Percentiles rank a stretch among this genome's conserved stretches.
These are phyloP conservation scores for Melocanna baccifera DNA, from an alignment of 176 grass and related monocot species.

Conservation along the genomic window DNA sequence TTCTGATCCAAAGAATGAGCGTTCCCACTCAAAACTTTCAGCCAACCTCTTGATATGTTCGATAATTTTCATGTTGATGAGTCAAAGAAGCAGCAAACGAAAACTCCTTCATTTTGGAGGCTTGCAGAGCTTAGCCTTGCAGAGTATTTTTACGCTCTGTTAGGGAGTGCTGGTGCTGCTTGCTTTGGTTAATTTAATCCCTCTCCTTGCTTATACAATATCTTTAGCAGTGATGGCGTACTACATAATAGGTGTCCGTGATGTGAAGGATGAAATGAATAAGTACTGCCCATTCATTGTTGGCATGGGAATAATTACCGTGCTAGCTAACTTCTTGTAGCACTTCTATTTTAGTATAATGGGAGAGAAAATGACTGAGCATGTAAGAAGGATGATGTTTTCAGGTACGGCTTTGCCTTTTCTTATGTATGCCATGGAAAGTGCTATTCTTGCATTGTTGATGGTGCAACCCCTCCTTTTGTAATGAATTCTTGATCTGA, in stretches of 20 bases:
- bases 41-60: constrained; percentile 70
- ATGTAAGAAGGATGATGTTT: constrained; percentile 99
- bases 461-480: neutral
- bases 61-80: constrained; percentile 58
- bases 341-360: constrained; percentile 99
- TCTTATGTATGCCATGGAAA: neutral
- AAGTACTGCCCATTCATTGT: constrained; percentile 80
- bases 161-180: constrained; percentile 89
- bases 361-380: constrained; percentile 99
- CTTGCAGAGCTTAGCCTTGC: constrained; percentile 84
- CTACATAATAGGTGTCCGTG: constrained; percentile 69
- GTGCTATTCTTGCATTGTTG: neutral
- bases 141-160: constrained; percentile 91
- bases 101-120: constrained; percentile 85
- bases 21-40: constrained; percentile 95
- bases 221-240: constrained; percentile 89
- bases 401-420: constrained; percentile 57
- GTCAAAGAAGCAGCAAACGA: constrained; percentile 33
- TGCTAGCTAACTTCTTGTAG: constrained; percentile 96
- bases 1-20: constrained; percentile 98
- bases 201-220: constrained; percentile 95
- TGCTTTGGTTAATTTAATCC: constrained; percentile 98
- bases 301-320: constrained; percentile 88
- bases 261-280: constrained; percentile 73
- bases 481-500: neutral